Conservation (phyloP, 176 grass and related monocot species). For the Olyra latifolia region DNA sequence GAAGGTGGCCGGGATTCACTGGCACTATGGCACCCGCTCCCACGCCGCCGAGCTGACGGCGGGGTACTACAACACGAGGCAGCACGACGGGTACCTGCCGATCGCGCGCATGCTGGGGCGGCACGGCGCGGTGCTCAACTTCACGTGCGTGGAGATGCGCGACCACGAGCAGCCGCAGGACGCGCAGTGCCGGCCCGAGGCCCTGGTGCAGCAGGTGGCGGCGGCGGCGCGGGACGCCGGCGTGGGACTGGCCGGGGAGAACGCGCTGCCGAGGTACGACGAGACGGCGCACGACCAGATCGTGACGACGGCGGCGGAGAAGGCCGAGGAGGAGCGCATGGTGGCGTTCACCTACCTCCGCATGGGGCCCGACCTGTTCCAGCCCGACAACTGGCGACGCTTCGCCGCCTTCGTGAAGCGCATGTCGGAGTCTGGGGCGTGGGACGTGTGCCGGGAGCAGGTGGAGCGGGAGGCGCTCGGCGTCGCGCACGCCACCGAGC, state of each 20-base stretch:
- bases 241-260: slow-evolving; percentile 52
- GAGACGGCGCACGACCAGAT: slow-evolving; percentile 59
- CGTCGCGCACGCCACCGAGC: slow-evolving; percentile 46
- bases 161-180: slow-evolving; percentile 66
- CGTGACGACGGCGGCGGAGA: slow-evolving; percentile 30
- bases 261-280: slow-evolving; percentile 61
- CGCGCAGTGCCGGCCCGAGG: slow-evolving; percentile 60
- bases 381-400: slow-evolving; percentile 58
- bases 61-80: slow-evolving; percentile 63
- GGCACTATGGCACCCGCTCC: slow-evolving; percentile 67
- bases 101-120: slow-evolving; percentile 57
- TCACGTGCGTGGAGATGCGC: slow-evolving; percentile 76
- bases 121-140: slow-evolving; percentile 63
- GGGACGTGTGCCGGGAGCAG: slow-evolving; percentile 43
- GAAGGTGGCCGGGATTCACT: slow-evolving; percentile 78
- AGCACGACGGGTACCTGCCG: slow-evolving; percentile 55
- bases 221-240: slow-evolving; percentile 43
- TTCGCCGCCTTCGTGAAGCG: slow-evolving; percentile 62
- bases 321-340: slow-evolving; percentile 49
- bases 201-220: slow-evolving; percentile 54
- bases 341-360: slow-evolving; percentile 71
- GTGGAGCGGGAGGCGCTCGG: slow-evolving; percentile 40
- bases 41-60: slow-evolving; percentile 69
- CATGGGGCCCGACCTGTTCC: slow-evolving; percentile 54
- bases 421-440: slow-evolving; percentile 41